Evolutionary conservation across 306 rosid species (phyloP).

Genomic region (Dalbergia cochinchinensis): DNA sequence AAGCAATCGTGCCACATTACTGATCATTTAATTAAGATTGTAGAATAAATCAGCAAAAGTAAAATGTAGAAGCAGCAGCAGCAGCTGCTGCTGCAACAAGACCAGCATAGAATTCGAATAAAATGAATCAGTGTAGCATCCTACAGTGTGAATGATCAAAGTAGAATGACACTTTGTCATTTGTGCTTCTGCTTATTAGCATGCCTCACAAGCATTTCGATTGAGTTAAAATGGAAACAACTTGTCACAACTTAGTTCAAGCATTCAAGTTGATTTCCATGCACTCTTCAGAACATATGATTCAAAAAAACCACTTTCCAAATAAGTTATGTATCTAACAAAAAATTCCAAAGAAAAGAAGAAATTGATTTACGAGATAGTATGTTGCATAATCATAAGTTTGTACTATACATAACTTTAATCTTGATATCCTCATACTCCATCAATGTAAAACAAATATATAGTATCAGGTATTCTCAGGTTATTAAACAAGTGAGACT

Average conservation of each 20-base stretch:
- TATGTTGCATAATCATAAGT: not conserved
- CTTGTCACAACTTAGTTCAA: constrained; percentile 18
- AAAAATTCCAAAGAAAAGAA: not conserved
- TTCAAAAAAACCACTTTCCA: not conserved
- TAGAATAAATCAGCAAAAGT: constrained; percentile 30
- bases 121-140: constrained; percentile 18
- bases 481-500: not conserved
- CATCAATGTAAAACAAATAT: too few relatives aligned
- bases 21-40: constrained; percentile 24
- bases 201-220: constrained; percentile 15
- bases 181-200: constrained; percentile 33
- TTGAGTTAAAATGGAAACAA: not conserved
- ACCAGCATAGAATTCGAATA: constrained; percentile 9
- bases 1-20: constrained; percentile 34
- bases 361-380: too few relatives aligned
- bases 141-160: constrained; percentile 14
- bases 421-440: not conserved
- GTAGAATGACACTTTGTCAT: constrained; percentile 12
- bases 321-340: not conserved
- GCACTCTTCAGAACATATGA: constrained; percentile 8
- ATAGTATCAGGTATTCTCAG: not conserved
- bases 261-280: constrained; percentile 33
- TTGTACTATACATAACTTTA: too few relatives aligned
- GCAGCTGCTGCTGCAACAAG: constrained; percentile 1
- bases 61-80: not conserved